Evolutionary conservation across 2,329 filamentous ascomycete genomes (phyloP), one percentile per base, ranked within the genome.

Genomic region (Cercospora sp.): DNA sequence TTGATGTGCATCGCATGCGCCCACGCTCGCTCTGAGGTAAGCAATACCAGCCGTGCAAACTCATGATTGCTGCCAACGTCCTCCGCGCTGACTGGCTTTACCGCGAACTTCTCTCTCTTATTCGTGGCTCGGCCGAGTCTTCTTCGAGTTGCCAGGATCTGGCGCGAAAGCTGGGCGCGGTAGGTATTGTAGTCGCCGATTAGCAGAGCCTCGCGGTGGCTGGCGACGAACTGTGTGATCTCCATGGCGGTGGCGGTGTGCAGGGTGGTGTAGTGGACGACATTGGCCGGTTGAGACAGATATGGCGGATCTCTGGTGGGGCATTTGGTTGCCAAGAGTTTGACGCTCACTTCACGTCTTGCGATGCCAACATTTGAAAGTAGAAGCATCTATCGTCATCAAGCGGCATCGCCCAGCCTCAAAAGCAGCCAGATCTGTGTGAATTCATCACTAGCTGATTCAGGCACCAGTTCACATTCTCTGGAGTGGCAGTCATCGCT

Each of bases 1-100:
- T 96, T 97, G 86, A 97, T 93, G 77, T 91, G 89, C 93, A 98
- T 96, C 67, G 94, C 94, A 79, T 97, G 90, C 42, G 95, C 94
- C 92, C 93, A 98, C 62, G 94, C 92, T 71, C 95, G 88, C 82
- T 99, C 95, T 69, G 94, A 89, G 45, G 89, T 91, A 76, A 97
- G 88, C 66, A 99, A 85, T 33, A 94, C 84, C n/a, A 97, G 84
- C 72, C 91, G 86, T 60, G 90, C 87, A 75, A 88, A 97, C 91
- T 92, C 91, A 79, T 88, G 84, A 80, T 93, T 92, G 70, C 86
- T 84, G 39, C 85, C 87, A 74, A 98, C 86, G 77, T 96, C 88
- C 73, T 91, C 88, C 30, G 92, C 85, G 2, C 91, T 93, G 68
- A 96, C 83, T 16, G 86, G 82, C 79, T 91, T 93, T 73, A 88